Conservation (phyloP, 2,329 filamentous ascomycete genomes). For the Claviceps fusiformis region DNA sequence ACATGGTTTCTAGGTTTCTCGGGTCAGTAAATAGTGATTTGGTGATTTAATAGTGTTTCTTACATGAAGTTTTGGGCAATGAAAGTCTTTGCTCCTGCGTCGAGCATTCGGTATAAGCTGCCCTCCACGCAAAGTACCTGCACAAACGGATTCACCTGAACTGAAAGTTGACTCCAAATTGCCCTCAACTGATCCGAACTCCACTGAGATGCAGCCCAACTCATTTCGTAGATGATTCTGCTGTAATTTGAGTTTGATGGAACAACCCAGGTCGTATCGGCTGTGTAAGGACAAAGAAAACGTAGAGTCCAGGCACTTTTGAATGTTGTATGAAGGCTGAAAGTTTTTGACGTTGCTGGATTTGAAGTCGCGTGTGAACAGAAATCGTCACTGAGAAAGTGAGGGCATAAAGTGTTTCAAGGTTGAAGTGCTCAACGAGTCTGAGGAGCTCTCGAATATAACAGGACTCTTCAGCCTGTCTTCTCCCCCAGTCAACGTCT, state of each 20-base stretch:
- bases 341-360: no score
- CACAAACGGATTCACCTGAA: constrained; percentile 8
- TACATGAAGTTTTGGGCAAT: constrained; percentile 14
- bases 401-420: neutral
- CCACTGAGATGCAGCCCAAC: constrained; percentile 2
- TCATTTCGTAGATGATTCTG: neutral
- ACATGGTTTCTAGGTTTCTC: constrained; percentile 4
- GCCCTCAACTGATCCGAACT: constrained; percentile 4
- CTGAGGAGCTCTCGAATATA: neutral
- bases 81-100: constrained; percentile 9
- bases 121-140: constrained; percentile 10
- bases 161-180: constrained; percentile 10
- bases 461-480: neutral
- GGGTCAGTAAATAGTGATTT: neutral
- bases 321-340: neutral
- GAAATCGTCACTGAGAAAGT: neutral
- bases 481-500: neutral
- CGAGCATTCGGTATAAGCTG: constrained; percentile 9
- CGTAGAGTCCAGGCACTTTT: neutral
- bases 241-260: neutral
- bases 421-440: neutral
- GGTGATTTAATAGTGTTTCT: constrained; percentile 1
- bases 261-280: neutral
- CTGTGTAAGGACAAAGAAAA: neutral
- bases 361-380: neutral